Conservation (phyloP, 257 asterid species). For the Misopates orontium region DNA sequence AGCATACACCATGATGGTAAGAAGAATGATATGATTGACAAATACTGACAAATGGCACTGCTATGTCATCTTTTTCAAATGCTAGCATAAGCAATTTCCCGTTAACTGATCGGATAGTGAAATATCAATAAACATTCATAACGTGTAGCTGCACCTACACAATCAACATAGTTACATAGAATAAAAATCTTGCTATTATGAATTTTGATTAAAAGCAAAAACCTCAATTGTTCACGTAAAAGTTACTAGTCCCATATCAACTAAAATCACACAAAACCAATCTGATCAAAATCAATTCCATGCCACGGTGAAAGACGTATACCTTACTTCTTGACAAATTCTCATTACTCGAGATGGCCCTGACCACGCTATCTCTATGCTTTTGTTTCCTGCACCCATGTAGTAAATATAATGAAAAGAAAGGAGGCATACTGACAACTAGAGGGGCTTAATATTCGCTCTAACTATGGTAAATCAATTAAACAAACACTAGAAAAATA, state of each 20-base stretch:
- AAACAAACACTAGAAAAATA: background rate
- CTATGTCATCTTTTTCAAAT: too few relatives aligned
- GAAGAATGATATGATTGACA: too few relatives aligned
- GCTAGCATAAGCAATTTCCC: too few relatives aligned
- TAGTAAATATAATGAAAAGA: constrained; percentile 20
- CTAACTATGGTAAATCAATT: constrained; percentile 1
- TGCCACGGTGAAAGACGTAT: constrained; percentile 19
- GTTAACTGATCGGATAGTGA: too few relatives aligned
- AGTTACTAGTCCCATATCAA: background rate
- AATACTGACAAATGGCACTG: too few relatives aligned
- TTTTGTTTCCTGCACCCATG: constrained; percentile 56
- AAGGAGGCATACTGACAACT: constrained; percentile 1
- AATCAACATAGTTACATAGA: too few relatives aligned
- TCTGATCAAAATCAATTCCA: constrained; percentile 21
- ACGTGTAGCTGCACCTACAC: too few relatives aligned
- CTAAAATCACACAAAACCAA: background rate
- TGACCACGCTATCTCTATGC: constrained; percentile 38
- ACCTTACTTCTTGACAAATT: constrained; percentile 71
- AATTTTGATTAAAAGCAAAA: too few relatives aligned
- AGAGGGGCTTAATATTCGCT: background rate
- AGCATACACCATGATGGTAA: too few relatives aligned
- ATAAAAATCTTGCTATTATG: too few relatives aligned
- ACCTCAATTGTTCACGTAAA: too few relatives aligned
- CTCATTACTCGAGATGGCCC: constrained; percentile 40
- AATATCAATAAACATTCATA: too few relatives aligned